These are phyloP conservation scores for Pseudogymnoascus sp. DNA, from an alignment of 2,329 filamentous ascomycete genomes.

Conservation along the genomic window DNA sequence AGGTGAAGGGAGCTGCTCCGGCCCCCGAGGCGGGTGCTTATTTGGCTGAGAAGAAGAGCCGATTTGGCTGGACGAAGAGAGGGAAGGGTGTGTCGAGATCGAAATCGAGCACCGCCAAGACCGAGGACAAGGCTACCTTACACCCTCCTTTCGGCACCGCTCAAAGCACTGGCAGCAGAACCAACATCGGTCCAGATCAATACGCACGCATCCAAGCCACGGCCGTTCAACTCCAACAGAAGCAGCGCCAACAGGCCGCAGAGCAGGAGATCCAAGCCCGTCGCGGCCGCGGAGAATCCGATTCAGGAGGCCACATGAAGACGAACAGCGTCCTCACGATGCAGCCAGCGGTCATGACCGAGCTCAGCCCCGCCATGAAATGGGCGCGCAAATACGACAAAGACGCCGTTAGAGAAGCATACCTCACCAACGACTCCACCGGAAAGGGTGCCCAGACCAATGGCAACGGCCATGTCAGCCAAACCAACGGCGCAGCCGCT, in stretches of 20 bases:
- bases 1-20: constrained; percentile 83
- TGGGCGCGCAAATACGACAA: constrained; percentile 96
- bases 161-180: constrained; percentile 54
- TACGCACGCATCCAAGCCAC: constrained; percentile 90
- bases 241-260: constrained; percentile 45
- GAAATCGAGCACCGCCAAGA: constrained; percentile 60
- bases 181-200: constrained; percentile 80
- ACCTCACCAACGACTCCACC: constrained; percentile 63
- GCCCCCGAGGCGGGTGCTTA: constrained; percentile 80
- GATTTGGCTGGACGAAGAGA: constrained; percentile 77
- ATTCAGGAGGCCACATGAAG: constrained; percentile 47
- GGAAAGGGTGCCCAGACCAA: constrained; percentile 38
- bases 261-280: constrained; percentile 28
- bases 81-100: constrained; percentile 55
- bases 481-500: constrained; percentile 25
- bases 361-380: constrained; percentile 89
- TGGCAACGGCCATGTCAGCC: constrained; percentile 19
- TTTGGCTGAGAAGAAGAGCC: constrained; percentile 89
- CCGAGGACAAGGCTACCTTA: constrained; percentile 35
- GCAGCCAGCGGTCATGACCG: constrained; percentile 73
- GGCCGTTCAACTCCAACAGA: constrained; percentile 70
- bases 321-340: constrained; percentile 86
- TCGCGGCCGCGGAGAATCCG: constrained; percentile 48
- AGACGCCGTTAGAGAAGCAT: constrained; percentile 74
- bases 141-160: constrained; percentile 33